Evolutionary conservation across 2,329 filamentous ascomycete species (phyloP), one percentile per base, ranked within the genome.

Genomic region (Furcasterigmium furcatum): DNA sequence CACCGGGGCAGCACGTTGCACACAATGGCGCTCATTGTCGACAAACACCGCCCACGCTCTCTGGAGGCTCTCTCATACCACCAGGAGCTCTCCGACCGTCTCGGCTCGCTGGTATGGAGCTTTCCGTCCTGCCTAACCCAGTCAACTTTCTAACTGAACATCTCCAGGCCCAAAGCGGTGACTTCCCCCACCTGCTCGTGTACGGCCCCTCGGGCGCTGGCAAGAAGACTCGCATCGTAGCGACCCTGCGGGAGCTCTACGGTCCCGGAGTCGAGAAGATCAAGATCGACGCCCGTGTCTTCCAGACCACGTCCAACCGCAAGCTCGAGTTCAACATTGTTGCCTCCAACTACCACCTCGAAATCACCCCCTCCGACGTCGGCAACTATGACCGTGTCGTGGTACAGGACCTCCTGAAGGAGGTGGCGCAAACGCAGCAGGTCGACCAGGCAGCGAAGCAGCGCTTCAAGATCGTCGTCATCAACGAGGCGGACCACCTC

Each of bases 321-420:
- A 99, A 99, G 70, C 85, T 99, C 58, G 94, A 99, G 70, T 99
- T 99, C 80, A 99, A 96, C 72, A 95, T 99, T 53, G 94, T 99
- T 45, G 85, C 91, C 38, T 97, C 92, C 1, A 84, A 96, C 52
- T 99, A 99, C 71, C 94, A 99, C 67, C 85, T 99, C 57, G 94
- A 99, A 66, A 99, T 99, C 61, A 99, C 94, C 8, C 94, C 94
- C 0, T 95, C 90, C 1, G 94, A 99, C 57, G 94, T 99, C 5
- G 94, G 92, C 50, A 95, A 87, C 65, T 96, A 96, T 61, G 94
- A 99, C 67, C 81, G 94, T 45, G 94, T 99, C 4, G 94, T 99
- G 2, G 79, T 99, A 13, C 94, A 99, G 63, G 94, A 97, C 60
- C 74, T 99, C 41, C 74, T 99, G 41, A 99, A 99, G 67, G 94